phyloP scores from a whole-genome alignment of 495 filamentous ascomycete genomes.

The Hapsidospora chrysogenum region DNA sequence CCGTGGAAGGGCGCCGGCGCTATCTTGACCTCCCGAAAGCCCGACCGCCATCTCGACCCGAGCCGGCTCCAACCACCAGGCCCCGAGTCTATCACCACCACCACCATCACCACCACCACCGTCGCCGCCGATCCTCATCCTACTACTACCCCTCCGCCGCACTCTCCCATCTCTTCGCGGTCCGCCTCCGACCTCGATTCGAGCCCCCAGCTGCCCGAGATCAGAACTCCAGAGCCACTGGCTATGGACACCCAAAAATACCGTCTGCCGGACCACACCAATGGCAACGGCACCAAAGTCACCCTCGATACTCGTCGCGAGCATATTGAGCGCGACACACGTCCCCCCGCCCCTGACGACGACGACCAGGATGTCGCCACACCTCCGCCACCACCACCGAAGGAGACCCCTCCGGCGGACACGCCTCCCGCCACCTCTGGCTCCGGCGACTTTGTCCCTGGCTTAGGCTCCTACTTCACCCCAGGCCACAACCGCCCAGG shows the following conservation, averaged over 20 bases:
- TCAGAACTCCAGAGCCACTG: conserved; percentile 19
- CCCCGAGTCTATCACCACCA: not conserved
- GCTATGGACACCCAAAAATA: conserved; percentile 50
- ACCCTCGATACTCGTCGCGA: conserved; percentile 31
- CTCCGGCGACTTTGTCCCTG: conserved; percentile 19
- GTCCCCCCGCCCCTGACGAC: conserved; percentile 16
- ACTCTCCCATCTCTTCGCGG: not conserved
- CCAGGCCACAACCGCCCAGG: conserved; percentile 44
- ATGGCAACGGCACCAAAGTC: conserved; percentile 42
- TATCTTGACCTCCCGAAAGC: conserved; percentile 18
- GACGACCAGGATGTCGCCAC: conserved; percentile 7
- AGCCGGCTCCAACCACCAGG: no score
- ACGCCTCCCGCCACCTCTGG: conserved; percentile 8
- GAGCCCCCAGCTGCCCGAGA: conserved; percentile 21
- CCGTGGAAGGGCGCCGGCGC: conserved; percentile 41
- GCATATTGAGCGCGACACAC: conserved; percentile 29
- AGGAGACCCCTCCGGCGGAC: conserved; percentile 27
- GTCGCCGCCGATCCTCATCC: conserved; percentile 1
- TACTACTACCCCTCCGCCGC: no score
- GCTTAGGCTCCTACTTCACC: conserved; percentile 30
- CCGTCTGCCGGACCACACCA: conserved; percentile 41
- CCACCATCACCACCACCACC: not conserved
- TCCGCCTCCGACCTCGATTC: conserved; percentile 1
- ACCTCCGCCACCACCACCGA: conserved; percentile 24
- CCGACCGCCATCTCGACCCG: not conserved